Conservation (phyloP, 2,329 filamentous ascomycete genomes). For the Colletotrichum lentis region DNA sequence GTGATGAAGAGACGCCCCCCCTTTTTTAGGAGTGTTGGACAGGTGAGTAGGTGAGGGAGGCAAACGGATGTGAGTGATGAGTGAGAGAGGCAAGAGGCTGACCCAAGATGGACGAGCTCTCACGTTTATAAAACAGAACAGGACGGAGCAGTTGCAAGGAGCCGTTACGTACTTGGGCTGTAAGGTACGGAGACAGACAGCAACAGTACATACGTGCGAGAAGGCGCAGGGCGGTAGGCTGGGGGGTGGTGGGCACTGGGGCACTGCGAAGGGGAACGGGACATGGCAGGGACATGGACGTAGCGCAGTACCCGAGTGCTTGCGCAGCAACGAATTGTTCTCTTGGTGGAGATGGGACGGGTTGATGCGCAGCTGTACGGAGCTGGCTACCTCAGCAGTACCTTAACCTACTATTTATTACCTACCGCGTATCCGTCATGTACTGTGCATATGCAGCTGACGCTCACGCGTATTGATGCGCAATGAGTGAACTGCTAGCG, state of each 20-base stretch:
- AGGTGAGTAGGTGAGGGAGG: not conserved
- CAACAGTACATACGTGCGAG: slow-evolving; percentile 21
- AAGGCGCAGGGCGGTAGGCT: slow-evolving; percentile 28
- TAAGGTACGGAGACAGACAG: slow-evolving; percentile 17
- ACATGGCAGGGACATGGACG: slow-evolving; percentile 33
- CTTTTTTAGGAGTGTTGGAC: not conserved
- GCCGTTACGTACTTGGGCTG: slow-evolving; percentile 21
- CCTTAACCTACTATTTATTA: no score
- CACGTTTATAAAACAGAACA: slow-evolving; percentile 38
- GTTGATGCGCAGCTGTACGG: slow-evolving; percentile 18
- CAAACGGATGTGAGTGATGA: slow-evolving; percentile 25
- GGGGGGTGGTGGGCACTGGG: slow-evolving; percentile 13
- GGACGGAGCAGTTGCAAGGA: slow-evolving; percentile 2
- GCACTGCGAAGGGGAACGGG: slow-evolving; percentile 5
- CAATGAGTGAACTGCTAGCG: not conserved
- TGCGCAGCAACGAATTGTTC: not conserved
- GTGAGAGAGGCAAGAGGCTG: slow-evolving; percentile 15
- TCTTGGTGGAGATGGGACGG: slow-evolving; percentile 35
- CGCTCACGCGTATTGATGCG: not conserved
- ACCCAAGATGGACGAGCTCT: slow-evolving; percentile 27
- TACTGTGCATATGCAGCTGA: no score
- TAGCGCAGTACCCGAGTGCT: slow-evolving; percentile 32
- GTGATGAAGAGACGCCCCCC: slow-evolving; percentile 1
- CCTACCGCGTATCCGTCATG: no score
- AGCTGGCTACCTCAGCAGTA: no score